Evolutionary conservation across 108 stramenopile genomes (phyloP).

Genomic region (Pseudonitzschia pungens): DNA sequence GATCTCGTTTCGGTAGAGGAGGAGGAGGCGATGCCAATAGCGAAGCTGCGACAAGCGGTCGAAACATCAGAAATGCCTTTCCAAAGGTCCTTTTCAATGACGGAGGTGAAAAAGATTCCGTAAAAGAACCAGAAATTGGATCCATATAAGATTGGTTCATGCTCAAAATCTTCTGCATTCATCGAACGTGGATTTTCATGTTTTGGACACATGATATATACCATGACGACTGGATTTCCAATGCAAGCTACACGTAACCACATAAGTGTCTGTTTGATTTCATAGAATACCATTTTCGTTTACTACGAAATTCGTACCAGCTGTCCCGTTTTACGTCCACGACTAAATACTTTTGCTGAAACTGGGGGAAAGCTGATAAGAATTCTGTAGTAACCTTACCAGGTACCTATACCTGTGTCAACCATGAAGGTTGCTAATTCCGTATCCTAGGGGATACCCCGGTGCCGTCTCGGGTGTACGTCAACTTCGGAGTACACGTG

Average conservation of each 20-base stretch:
- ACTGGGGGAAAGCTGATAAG: no score
- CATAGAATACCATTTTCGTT: no score
- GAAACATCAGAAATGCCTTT: conserved; percentile 3
- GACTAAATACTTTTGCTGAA: no score
- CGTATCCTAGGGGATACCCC: no score
- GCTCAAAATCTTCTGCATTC: neutral
- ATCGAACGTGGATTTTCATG: neutral
- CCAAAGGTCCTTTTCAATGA: conserved; percentile 19
- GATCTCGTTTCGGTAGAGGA: neutral
- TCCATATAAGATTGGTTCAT: conserved; percentile 11
- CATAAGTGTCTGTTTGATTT: neutral
- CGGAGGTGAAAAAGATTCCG: conserved; percentile 11
- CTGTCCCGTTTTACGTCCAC: no score
- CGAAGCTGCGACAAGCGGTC: conserved; percentile 11
- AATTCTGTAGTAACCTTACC: no score
- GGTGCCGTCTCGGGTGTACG: no score
- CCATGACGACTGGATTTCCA: neutral
- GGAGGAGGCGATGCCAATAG: neutral
- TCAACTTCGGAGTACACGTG: no score
- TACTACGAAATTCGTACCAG: no score
- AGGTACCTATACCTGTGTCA: no score
- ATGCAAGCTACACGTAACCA: neutral
- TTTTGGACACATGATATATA: conserved; percentile 9
- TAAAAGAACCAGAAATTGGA: conserved; percentile 17
- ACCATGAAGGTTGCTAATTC: no score